These are phyloP conservation scores for Circinella umbellata DNA, from an alignment of 371 early-diverging fungal species.

Conservation along the genomic window DNA sequence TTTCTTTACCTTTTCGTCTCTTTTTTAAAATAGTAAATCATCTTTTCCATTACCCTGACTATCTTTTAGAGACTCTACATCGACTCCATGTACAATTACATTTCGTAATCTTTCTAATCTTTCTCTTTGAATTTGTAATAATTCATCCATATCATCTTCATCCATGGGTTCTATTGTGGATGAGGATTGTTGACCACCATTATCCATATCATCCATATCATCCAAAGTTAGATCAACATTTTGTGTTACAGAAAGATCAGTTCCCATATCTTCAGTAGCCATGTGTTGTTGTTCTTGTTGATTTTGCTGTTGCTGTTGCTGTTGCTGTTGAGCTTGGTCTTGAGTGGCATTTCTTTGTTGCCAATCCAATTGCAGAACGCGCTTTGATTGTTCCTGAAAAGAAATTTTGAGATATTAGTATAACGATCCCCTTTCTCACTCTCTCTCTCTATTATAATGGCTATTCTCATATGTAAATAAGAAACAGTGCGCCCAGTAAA, in stretches of 20 bases:
- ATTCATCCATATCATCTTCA: slow-evolving; percentile 51
- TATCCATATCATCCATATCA: slow-evolving; percentile 17
- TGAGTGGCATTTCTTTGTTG: slow-evolving; percentile 34
- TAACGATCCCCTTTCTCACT: no score
- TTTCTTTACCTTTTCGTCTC: background rate
- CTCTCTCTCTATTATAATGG: no score
- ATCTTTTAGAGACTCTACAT: slow-evolving; percentile 42
- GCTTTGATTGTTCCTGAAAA: slow-evolving; percentile 48
- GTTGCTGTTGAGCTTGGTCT: slow-evolving; percentile 26
- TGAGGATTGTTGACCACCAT: background rate
- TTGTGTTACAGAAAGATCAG: slow-evolving; percentile 16
- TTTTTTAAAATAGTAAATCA: slow-evolving; percentile 46
- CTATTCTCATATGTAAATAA: background rate
- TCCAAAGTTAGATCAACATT: slow-evolving; percentile 13
- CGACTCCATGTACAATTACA: slow-evolving; percentile 49
- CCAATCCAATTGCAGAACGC: slow-evolving; percentile 42
- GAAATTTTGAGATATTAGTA: background rate
- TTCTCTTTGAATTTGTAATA: slow-evolving; percentile 50
- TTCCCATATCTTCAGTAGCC: slow-evolving; percentile 19
- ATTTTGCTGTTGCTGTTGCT: slow-evolving; percentile 25
- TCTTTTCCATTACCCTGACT: slow-evolving; percentile 35
- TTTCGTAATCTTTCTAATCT: slow-evolving; percentile 46
- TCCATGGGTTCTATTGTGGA: slow-evolving; percentile 16
- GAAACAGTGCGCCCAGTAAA: background rate
- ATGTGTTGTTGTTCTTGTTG: slow-evolving; percentile 21